Evolutionary conservation across 331 rosid genomes (phyloP).

Genomic region (Erythrophleum ivorense): DNA sequence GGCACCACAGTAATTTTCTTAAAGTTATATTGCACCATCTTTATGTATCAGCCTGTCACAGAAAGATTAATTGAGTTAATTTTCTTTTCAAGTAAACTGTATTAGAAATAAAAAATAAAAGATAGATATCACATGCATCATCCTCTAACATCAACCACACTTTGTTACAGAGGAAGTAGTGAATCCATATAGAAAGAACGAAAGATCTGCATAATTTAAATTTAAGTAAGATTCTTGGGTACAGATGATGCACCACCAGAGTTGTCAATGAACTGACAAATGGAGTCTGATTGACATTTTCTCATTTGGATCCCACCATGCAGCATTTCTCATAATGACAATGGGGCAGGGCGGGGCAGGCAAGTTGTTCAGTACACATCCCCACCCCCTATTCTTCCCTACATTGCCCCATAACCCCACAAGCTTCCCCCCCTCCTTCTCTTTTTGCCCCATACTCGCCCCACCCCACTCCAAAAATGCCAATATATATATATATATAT

Average conservation of each 20-base stretch:
- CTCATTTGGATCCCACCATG: background rate
- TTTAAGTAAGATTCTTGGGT: background rate
- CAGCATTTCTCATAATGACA: background rate
- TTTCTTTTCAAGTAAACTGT: background rate
- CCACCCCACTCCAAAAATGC: too few species aligned
- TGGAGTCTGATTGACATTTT: background rate
- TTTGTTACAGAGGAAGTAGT: background rate
- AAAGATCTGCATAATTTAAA: background rate
- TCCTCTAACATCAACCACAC: background rate
- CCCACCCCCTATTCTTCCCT: too few species aligned
- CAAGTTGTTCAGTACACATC: too few species aligned
- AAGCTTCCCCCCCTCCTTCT: too few species aligned
- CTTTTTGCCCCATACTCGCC: too few species aligned
- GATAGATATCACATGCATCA: background rate
- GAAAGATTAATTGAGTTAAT: background rate
- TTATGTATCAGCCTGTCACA: background rate
- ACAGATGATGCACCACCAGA: background rate
- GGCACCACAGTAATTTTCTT: slow-evolving; percentile 74
- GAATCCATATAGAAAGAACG: too few species aligned
- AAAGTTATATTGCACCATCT: slow-evolving; percentile 58
- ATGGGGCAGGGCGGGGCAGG: too few species aligned
- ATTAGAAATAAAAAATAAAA: background rate
- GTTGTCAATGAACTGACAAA: background rate
- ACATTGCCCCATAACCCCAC: too few species aligned
- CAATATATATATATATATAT: too few species aligned